Conservation (phyloP, 768 basidiomycete species). For the Trametes villosa region DNA sequence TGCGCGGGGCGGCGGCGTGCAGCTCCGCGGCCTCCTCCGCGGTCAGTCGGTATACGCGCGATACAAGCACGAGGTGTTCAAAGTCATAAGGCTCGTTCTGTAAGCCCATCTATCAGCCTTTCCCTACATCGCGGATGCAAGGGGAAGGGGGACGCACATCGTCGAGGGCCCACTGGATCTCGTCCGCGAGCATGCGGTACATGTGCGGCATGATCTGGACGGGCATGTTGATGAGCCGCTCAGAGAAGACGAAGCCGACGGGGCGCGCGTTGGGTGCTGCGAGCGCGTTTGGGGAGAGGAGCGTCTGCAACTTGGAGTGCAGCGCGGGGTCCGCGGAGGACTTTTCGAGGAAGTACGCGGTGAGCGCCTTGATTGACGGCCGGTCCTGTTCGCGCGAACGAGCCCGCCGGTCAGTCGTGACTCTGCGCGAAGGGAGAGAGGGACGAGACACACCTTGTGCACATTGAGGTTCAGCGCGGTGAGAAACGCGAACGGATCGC, state of each 20-base stretch:
- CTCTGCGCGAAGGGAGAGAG: not conserved
- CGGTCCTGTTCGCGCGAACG: slow-evolving; percentile 55
- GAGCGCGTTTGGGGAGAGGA: slow-evolving; percentile 46
- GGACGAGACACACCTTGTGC: slow-evolving; percentile 53
- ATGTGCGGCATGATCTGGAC: slow-evolving; percentile 91
- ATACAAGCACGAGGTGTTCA: slow-evolving; percentile 75
- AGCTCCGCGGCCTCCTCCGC: slow-evolving; percentile 68
- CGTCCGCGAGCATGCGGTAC: slow-evolving; percentile 86
- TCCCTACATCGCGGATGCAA: not conserved
- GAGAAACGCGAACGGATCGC: slow-evolving; percentile 89
- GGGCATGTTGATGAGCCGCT: slow-evolving; percentile 94
- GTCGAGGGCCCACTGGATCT: slow-evolving; percentile 72
- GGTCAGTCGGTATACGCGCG: slow-evolving; percentile 77
- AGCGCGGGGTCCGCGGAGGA: slow-evolving; percentile 52
- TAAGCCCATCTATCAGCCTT: not conserved
- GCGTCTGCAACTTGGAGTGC: slow-evolving; percentile 54
- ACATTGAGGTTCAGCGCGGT: slow-evolving; percentile 80
- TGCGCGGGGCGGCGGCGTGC: slow-evolving; percentile 41
- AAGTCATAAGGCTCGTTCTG: slow-evolving; percentile 70
- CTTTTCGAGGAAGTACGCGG: slow-evolving; percentile 71
- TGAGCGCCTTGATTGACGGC: slow-evolving; percentile 69
- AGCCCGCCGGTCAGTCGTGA: not conserved
- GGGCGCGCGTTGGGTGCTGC: slow-evolving; percentile 49
- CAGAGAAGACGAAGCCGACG: slow-evolving; percentile 84
- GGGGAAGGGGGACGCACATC: slow-evolving; percentile 50